phyloP scores from a whole-genome alignment of 441 rosid genomes.

The Theobroma grandiflorum region DNA sequence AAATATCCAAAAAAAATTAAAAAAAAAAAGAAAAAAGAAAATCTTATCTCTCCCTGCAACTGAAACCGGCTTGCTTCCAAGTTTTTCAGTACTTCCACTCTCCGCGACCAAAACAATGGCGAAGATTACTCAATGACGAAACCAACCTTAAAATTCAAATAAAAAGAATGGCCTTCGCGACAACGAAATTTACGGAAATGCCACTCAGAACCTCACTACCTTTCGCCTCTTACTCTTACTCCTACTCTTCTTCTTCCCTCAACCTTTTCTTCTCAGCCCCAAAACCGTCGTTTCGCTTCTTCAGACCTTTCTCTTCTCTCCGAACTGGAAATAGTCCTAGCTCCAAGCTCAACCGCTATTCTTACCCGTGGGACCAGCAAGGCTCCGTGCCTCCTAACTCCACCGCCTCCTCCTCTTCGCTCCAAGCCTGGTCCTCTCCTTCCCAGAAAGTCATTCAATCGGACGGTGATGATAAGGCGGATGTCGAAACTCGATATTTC shows the following conservation, averaged over 20 bases:
- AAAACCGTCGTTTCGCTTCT: slow-evolving; percentile 46
- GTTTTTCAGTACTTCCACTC: not conserved
- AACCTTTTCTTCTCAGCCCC: slow-evolving; percentile 44
- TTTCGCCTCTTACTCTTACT: slow-evolving; percentile 46
- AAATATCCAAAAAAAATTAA: not conserved
- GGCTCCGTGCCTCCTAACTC: slow-evolving; percentile 36
- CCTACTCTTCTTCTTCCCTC: slow-evolving; percentile 33
- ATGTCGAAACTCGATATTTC: slow-evolving; percentile 32
- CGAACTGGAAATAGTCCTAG: slow-evolving; percentile 41
- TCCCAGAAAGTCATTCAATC: slow-evolving; percentile 30
- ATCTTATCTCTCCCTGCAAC: slow-evolving; percentile 22
- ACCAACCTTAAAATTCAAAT: not conserved
- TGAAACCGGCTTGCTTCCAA: not conserved
- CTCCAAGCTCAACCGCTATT: slow-evolving; percentile 31
- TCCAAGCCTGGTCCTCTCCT: slow-evolving; percentile 54
- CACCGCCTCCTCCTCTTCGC: slow-evolving; percentile 67
- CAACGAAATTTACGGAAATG: slow-evolving; percentile 70
- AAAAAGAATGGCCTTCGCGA: slow-evolving; percentile 53
- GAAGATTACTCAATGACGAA: not conserved
- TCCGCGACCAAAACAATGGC: slow-evolving; percentile 34
- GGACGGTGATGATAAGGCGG: slow-evolving; percentile 26
- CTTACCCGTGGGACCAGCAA: slow-evolving; percentile 36
- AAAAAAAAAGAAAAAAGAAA: not conserved
- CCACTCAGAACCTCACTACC: slow-evolving; percentile 66
- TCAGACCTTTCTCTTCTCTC: slow-evolving; percentile 53